phyloP scores from a whole-genome alignment of 2,329 filamentous ascomycete genomes.

The Elsinoe fawcettii region DNA sequence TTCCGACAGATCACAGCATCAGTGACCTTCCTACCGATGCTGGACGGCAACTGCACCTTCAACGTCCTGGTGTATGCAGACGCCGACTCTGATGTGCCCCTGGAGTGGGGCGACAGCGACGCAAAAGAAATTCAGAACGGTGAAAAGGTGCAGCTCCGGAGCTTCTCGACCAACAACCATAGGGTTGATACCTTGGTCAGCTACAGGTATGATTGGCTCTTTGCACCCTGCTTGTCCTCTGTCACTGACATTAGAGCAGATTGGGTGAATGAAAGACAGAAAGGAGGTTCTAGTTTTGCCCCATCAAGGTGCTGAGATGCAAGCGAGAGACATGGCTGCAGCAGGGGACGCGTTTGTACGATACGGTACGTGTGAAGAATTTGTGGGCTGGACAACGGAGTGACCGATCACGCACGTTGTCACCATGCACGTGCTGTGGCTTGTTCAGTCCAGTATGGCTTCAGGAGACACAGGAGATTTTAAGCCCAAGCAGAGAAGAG shows the following conservation, averaged over 20 bases:
- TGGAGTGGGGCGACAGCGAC: constrained; percentile 98
- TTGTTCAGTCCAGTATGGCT: not conserved
- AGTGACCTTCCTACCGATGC: constrained; percentile 90
- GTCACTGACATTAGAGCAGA: constrained; percentile 16
- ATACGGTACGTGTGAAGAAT: not conserved
- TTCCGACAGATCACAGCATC: constrained; percentile 98
- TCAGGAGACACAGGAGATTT: not conserved
- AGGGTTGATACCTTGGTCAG: constrained; percentile 92
- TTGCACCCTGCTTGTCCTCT: not conserved
- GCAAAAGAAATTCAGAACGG: constrained; percentile 93
- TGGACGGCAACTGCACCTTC: constrained; percentile 93
- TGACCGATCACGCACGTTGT: not conserved
- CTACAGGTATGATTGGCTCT: constrained; percentile 55
- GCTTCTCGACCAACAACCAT: constrained; percentile 93
- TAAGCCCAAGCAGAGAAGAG: not conserved
- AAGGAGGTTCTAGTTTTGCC: not conserved
- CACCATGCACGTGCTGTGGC: not conserved
- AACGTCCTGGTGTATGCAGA: constrained; percentile 98
- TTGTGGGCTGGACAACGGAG: not conserved
- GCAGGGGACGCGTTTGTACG: no score
- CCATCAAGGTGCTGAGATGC: not conserved
- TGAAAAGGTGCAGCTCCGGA: constrained; percentile 89
- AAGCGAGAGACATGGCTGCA: not conserved
- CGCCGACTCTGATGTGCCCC: constrained; percentile 88
- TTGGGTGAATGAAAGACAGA: constrained; percentile 18